Conservation (phyloP, 2,329 filamentous ascomycete genomes). For the Neonectria hederae region DNA sequence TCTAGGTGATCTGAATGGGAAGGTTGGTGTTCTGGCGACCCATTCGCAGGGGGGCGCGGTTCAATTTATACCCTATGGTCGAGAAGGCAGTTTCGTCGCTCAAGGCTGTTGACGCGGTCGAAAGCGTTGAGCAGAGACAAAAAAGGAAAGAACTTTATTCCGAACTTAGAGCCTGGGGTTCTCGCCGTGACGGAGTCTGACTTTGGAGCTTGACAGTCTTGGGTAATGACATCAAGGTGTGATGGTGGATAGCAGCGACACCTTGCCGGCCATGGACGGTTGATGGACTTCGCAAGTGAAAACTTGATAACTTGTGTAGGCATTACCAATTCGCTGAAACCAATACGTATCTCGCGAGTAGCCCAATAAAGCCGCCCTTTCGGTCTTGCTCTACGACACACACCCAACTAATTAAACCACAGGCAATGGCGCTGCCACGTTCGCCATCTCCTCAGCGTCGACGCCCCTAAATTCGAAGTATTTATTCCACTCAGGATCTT, state of each 20-base stretch:
- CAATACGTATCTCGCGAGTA: too few relatives aligned
- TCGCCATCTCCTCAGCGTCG: slow-evolving; percentile 23
- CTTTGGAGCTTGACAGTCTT: too few relatives aligned
- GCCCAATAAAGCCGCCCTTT: too few relatives aligned
- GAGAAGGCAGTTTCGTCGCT: background rate
- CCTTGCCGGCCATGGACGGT: too few relatives aligned
- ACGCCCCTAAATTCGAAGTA: slow-evolving; percentile 51
- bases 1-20: background rate
- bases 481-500: slow-evolving; percentile 47
- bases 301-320: too few relatives aligned
- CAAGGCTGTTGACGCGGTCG: background rate
- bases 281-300: too few relatives aligned
- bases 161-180: background rate
- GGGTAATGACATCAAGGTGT: too few relatives aligned
- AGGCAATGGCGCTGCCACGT: background rate
- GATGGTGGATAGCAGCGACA: too few relatives aligned
- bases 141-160: background rate
- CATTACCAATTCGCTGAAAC: too few relatives aligned
- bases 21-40: background rate
- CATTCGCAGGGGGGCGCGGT: background rate
- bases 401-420: background rate
- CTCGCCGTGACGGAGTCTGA: too few relatives aligned
- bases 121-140: background rate
- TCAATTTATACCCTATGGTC: background rate
- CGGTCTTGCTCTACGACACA: background rate